These are phyloP conservation scores for Protomyces inouyei DNA, from an alignment of 1,139 yeast genomes.

Conservation along the genomic window DNA sequence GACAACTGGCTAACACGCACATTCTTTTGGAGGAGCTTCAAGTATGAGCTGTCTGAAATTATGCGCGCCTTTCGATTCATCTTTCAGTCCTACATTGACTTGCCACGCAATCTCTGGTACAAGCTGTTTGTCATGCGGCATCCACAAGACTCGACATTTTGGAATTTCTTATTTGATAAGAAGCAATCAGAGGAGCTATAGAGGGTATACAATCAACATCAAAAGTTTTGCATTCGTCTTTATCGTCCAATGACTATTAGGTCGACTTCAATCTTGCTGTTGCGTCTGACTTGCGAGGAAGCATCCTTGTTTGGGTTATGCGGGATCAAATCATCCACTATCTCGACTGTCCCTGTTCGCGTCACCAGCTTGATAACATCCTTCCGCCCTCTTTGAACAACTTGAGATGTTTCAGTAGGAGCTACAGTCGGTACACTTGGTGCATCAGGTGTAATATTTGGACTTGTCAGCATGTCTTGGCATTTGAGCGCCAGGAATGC, in stretches of 20 bases:
- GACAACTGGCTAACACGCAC: not conserved
- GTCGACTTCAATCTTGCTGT: constrained; percentile 26
- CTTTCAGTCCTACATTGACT: constrained; percentile 56
- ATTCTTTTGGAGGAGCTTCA: not conserved
- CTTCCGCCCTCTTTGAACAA: not conserved
- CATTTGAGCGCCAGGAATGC: constrained; percentile 14
- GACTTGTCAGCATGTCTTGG: constrained; percentile 17
- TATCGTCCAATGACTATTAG: not conserved
- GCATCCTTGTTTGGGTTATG: constrained; percentile 2
- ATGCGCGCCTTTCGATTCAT: constrained; percentile 61
- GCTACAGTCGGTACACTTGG: not conserved
- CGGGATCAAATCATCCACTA: constrained; percentile 26
- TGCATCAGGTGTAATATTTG: not conserved
- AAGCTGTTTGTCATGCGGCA: constrained; percentile 6
- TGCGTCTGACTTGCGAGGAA: constrained; percentile 4
- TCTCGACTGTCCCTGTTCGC: constrained; percentile 17
- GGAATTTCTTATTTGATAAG: constrained; percentile 7
- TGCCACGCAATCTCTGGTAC: constrained; percentile 55
- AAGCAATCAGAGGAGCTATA: constrained; percentile 2
- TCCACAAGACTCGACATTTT: not conserved
- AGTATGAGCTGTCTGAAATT: constrained; percentile 52
- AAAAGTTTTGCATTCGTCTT: not conserved
- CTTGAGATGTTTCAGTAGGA: not conserved
- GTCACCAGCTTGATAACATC: not conserved
- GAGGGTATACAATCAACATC: not conserved